Conservation (phyloP, 2,329 filamentous ascomycete species). For the Colletotrichum sp. region DNA sequence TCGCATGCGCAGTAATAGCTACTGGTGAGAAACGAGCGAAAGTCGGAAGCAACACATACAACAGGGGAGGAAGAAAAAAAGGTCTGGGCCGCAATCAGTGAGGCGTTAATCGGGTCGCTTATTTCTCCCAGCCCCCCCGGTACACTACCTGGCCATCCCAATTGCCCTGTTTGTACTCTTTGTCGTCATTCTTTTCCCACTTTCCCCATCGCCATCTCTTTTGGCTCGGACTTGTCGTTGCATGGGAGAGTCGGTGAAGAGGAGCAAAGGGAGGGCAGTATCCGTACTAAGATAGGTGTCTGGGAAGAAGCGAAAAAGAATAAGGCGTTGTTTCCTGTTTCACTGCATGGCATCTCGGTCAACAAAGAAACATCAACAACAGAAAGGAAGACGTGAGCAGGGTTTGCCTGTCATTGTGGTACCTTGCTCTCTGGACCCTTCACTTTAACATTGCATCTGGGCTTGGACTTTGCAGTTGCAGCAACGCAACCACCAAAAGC, state of each 20-base stretch:
- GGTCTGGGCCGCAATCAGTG: neutral
- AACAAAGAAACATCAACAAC: constrained; percentile 13
- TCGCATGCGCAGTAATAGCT: neutral
- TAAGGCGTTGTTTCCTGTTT: neutral
- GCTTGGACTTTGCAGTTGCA: neutral
- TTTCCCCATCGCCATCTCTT: neutral
- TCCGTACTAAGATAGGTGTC: neutral
- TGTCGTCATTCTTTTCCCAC: constrained; percentile 20
- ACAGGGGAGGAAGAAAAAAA: neutral
- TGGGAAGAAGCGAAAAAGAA: neutral
- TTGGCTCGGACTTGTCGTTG: neutral
- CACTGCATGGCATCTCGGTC: constrained; percentile 1
- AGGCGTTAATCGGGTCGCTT: constrained; percentile 15
- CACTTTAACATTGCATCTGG: neutral
- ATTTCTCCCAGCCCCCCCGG: neutral
- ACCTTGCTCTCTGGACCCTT: neutral
- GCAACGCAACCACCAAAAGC: neutral
- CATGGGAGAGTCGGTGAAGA: constrained; percentile 1
- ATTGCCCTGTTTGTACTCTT: neutral
- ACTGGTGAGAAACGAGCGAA: neutral
- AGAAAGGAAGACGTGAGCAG: neutral
- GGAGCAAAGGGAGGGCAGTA: neutral
- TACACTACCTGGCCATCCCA: neutral
- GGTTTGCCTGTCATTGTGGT: neutral
- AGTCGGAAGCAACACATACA: neutral